These are phyloP conservation scores for Ambrosia trifida DNA, from an alignment of 129 eudicot species.

Conservation along the genomic window DNA sequence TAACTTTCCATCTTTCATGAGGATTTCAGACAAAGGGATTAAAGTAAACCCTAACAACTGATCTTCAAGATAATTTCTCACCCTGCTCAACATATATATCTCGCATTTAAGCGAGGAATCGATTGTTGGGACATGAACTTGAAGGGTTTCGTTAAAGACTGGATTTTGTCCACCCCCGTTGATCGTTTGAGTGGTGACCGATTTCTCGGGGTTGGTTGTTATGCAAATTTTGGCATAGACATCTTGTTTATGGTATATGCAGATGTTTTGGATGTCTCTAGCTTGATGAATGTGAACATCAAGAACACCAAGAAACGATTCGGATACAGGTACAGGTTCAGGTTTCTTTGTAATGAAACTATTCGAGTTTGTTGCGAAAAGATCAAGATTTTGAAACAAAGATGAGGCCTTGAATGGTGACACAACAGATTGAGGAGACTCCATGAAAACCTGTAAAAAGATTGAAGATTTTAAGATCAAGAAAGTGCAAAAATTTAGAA, in stretches of 20 bases:
- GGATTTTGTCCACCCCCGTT: conserved; percentile 97
- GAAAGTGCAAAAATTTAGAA: no score
- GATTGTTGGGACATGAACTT: conserved; percentile 50
- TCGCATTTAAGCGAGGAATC: conserved; percentile 89
- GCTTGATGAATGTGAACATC: conserved; percentile 93
- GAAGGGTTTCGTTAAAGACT: conserved; percentile 68
- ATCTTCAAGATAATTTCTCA: conserved; percentile 86
- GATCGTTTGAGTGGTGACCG: conserved; percentile 73
- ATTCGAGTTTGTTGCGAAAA: conserved; percentile 36
- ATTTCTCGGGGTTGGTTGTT: conserved; percentile 73
- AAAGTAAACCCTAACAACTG: conserved; percentile 90
- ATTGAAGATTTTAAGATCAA: no score
- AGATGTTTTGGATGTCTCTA: conserved; percentile 87
- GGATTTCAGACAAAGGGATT: conserved; percentile 78
- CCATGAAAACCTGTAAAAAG: conserved; percentile 49
- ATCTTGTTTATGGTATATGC: conserved; percentile 98
- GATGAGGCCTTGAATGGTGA: conserved; percentile 80
- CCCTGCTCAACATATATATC: conserved; percentile 95
- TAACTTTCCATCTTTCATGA: conserved; percentile 57
- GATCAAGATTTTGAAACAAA: conserved; percentile 42
- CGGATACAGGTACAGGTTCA: conserved; percentile 14
- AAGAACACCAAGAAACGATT: conserved; percentile 56
- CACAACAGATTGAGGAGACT: conserved; percentile 95
- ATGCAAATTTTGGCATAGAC: conserved; percentile 91
- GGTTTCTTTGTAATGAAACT: conserved; percentile 31